phyloP scores from a whole-genome alignment of 2,329 filamentous ascomycete species.

The Pseudogymnoascus sp. region DNA sequence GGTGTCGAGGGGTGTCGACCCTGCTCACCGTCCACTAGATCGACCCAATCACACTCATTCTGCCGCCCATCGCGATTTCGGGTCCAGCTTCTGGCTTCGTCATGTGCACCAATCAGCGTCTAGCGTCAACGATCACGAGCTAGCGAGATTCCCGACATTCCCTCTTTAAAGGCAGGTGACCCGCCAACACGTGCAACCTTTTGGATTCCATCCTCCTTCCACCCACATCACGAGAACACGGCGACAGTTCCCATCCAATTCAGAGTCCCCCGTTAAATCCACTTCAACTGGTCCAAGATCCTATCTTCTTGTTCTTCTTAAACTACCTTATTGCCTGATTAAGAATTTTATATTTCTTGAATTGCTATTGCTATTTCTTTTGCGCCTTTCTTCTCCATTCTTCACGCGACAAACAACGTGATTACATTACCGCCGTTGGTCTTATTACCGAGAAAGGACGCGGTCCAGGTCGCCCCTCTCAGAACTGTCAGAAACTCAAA shows the following conservation, averaged over 20 bases:
- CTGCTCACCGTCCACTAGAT: background rate
- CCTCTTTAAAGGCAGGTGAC: slow-evolving; percentile 10
- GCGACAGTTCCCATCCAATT: background rate
- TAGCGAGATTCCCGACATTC: slow-evolving; percentile 8
- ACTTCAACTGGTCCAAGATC: background rate
- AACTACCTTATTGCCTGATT: slow-evolving; percentile 7
- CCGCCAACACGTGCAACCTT: slow-evolving; percentile 7
- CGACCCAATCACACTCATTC: background rate
- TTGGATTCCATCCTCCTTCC: background rate
- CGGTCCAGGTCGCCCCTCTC: slow-evolving; percentile 2
- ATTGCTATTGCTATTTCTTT: background rate
- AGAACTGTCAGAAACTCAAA: slow-evolving; percentile 7
- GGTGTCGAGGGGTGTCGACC: background rate
- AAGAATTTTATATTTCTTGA: slow-evolving; percentile 8
- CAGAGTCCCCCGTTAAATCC: background rate
- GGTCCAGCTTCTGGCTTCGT: background rate
- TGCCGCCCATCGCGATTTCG: background rate
- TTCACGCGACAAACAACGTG: slow-evolving; percentile 9
- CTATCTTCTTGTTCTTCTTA: background rate
- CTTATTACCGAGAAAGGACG: slow-evolving; percentile 1
- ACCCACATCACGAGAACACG: slow-evolving; percentile 7
- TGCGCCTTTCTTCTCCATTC: background rate
- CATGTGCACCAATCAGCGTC: slow-evolving; percentile 5
- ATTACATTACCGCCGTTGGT: slow-evolving; percentile 8
- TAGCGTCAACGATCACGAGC: slow-evolving; percentile 9